Conservation (phyloP, 129 eudicot species). For the Pittosporum tobira region DNA sequence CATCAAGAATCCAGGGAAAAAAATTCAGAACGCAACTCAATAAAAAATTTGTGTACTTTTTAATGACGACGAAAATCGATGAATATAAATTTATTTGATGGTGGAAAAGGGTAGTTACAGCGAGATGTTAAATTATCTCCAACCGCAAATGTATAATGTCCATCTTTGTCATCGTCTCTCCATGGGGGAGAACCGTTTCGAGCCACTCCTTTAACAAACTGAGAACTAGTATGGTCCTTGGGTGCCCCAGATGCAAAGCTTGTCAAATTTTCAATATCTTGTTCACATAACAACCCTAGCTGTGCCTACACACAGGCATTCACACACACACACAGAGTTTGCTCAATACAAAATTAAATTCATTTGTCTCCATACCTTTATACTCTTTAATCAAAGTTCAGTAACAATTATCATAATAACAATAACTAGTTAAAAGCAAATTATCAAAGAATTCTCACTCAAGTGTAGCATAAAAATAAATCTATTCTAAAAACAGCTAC, state of each 20-base stretch:
- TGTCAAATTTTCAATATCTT: conserved; percentile 33
- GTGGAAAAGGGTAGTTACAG: conserved; percentile 29
- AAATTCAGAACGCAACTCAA: neutral
- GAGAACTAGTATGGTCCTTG: conserved; percentile 22
- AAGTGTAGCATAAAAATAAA: neutral
- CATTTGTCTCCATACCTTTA: conserved; percentile 9
- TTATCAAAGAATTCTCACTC: neutral
- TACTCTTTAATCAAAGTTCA: neutral
- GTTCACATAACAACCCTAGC: conserved; percentile 34
- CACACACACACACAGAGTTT: conserved; percentile 20
- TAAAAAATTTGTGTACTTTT: neutral
- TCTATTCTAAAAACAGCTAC: neutral
- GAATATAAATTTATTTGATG: neutral
- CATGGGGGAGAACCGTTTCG: conserved; percentile 43
- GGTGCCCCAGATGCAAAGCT: conserved; percentile 26
- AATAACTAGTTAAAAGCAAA: neutral
- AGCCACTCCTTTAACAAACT: conserved; percentile 27
- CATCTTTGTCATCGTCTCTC: conserved; percentile 57
- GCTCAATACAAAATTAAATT: conserved; percentile 13
- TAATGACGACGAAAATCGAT: neutral
- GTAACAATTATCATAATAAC: neutral
- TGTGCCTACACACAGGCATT: conserved; percentile 36
- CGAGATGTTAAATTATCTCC: conserved; percentile 44
- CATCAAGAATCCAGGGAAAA: neutral
- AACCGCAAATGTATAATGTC: conserved; percentile 43